Percentiles rank a stretch among this genome's conserved stretches.
Evolutionary conservation across 768 basidiomycete species (phyloP).

Genomic region (Rhodosporidiobolus sp.): DNA sequence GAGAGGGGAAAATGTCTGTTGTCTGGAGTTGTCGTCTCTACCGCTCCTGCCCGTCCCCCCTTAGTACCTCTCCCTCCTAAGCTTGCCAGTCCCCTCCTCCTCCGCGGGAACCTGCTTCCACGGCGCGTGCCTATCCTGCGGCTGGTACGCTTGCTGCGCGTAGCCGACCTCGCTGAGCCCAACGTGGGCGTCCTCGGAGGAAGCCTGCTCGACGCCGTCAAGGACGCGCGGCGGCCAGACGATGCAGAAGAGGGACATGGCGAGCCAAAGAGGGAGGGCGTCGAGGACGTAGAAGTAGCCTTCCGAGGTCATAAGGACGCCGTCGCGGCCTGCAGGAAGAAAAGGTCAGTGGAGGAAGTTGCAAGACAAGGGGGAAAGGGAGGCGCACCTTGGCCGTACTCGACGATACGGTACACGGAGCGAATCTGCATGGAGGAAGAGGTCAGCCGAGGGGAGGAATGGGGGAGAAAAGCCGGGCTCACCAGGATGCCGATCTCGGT

Average conservation of each 20-base stretch:
- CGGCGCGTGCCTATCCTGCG: no score
- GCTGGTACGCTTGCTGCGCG: no score
- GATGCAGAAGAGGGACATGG: constrained; percentile 16
- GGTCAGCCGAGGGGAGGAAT: not conserved
- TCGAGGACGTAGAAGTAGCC: constrained; percentile 34
- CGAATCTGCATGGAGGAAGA: constrained; percentile 19
- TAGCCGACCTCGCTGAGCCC: no score
- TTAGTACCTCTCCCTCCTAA: no score
- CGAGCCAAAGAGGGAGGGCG: constrained; percentile 27
- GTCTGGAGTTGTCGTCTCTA: no score
- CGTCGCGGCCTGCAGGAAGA: not conserved
- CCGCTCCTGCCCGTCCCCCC: no score
- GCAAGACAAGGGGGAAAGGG: not conserved
- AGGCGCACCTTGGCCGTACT: constrained; percentile 15
- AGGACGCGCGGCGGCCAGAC: constrained; percentile 33
- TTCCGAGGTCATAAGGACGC: constrained; percentile 23
- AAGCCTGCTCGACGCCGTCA: not conserved
- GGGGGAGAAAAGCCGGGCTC: not conserved
- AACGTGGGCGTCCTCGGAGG: no score
- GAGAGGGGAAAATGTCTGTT: no score
- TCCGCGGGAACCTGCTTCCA: no score
- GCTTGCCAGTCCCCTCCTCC: no score
- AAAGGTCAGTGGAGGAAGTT: not conserved
- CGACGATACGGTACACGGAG: constrained; percentile 24
- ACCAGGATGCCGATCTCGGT: constrained; percentile 24